phyloP scores from a whole-genome alignment of 352 stramenopile species.

The Phytopythium montanum region DNA sequence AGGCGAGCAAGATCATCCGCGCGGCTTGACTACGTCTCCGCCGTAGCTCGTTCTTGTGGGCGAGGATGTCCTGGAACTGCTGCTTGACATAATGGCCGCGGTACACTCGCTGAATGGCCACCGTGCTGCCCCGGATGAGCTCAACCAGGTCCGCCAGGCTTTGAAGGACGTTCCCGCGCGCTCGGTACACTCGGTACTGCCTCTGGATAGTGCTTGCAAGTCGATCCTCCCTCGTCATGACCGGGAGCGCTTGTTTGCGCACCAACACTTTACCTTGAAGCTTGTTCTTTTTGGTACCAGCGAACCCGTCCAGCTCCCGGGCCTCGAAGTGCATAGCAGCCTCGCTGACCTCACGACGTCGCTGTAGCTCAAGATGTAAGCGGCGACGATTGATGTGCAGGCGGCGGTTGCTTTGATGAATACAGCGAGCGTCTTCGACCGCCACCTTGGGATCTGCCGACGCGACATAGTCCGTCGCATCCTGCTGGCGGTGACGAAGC shows the following conservation, averaged over 20 bases:
- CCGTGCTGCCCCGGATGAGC: conserved; percentile 20
- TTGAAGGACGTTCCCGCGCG: conserved; percentile 24
- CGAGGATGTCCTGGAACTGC: conserved; percentile 22
- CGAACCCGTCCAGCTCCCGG: neutral
- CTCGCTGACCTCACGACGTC: conserved; percentile 25
- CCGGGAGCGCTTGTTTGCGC: conserved; percentile 30
- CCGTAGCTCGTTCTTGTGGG: conserved; percentile 20
- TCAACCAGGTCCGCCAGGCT: conserved; percentile 34
- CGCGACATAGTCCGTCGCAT: conserved; percentile 13
- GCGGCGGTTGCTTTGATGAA: neutral
- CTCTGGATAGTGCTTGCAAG: conserved; percentile 49
- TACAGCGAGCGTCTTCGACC: neutral
- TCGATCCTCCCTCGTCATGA: conserved; percentile 23
- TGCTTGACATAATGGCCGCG: conserved; percentile 41
- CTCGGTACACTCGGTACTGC: conserved; percentile 42
- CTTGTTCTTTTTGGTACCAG: conserved; percentile 33
- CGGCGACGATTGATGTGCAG: conserved; percentile 30
- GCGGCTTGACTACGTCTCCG: conserved; percentile 17
- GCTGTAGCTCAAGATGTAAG: conserved; percentile 29
- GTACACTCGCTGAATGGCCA: conserved; percentile 56
- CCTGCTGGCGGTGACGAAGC: conserved; percentile 52
- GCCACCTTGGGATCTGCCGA: no score
- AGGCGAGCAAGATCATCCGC: conserved; percentile 37
- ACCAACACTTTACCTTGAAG: conserved; percentile 44
- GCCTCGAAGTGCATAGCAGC: conserved; percentile 30